Evolutionary conservation across 1,284 basidiomycete species (phyloP).

Genomic region (Malassezia nana): DNA sequence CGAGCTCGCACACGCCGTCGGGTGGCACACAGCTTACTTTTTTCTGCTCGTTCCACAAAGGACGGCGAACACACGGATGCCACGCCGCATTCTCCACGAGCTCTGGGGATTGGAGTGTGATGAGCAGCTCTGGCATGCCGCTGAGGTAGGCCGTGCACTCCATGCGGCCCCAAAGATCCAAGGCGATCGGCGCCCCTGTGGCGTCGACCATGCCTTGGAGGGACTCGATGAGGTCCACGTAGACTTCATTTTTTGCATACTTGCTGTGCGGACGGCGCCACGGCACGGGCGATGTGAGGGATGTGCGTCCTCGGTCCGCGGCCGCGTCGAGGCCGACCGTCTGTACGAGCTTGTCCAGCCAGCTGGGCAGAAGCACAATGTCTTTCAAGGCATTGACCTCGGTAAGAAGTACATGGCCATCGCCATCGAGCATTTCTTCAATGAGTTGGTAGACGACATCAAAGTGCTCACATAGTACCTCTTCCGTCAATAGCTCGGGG

Average conservation of each 20-base stretch:
- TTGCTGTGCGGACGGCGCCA: conserved; percentile 39
- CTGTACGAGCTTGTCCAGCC: conserved; percentile 35
- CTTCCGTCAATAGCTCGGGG: conserved; percentile 30
- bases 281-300: conserved; percentile 30
- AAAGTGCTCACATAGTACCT: conserved; percentile 37
- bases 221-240: conserved; percentile 33
- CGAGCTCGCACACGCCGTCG: conserved; percentile 32
- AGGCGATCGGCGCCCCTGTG: conserved; percentile 51
- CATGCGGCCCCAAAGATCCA: conserved; percentile 26
- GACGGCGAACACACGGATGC: conserved; percentile 74
- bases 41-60: conserved; percentile 56
- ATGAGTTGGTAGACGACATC: conserved; percentile 43
- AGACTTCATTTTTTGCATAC: conserved; percentile 40
- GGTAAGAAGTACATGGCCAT: conserved; percentile 41
- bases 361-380: conserved; percentile 39
- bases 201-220: conserved; percentile 25
- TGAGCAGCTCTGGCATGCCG: conserved; percentile 32
- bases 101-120: conserved; percentile 50
- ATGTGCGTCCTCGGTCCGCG: conserved; percentile 4
- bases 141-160: conserved; percentile 47
- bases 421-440: conserved; percentile 43
- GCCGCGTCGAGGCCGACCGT: conserved; percentile 24
- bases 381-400: conserved; percentile 37
- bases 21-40: conserved; percentile 34
- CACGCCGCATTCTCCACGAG: conserved; percentile 70